Evolutionary conservation across 129 eudicot species (phyloP).

Genomic region (Kitagawia praeruptora): DNA sequence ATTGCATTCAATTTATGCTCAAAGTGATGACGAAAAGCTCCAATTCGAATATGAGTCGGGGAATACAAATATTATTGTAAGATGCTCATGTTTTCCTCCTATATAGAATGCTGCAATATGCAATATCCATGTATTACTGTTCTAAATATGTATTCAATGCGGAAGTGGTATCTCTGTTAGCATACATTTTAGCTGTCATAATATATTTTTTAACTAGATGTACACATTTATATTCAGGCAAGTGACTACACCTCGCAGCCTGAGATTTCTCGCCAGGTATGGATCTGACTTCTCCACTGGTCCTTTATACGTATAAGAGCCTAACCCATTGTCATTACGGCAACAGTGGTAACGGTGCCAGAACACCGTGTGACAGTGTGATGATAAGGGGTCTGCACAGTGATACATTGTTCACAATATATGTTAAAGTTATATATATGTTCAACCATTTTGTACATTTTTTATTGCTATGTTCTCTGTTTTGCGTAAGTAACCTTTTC

Average conservation of each 20-base stretch:
- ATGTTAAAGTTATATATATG: neutral
- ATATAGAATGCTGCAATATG: neutral
- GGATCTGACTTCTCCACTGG: neutral
- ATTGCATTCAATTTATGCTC: slow-evolving; percentile 12
- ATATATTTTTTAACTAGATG: neutral
- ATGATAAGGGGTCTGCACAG: neutral
- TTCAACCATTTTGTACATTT: neutral
- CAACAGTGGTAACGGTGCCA: neutral
- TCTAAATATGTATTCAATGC: neutral
- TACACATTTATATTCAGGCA: slow-evolving; percentile 27
- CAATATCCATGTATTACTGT: neutral
- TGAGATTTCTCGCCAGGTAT: slow-evolving; percentile 85
- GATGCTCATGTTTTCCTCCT: slow-evolving; percentile 5
- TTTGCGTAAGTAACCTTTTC: neutral
- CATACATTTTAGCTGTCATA: neutral
- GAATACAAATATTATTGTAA: slow-evolving; percentile 84
- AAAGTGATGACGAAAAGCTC: slow-evolving; percentile 92
- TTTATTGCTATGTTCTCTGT: neutral
- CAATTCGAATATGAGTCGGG: slow-evolving; percentile 95
- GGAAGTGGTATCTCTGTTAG: neutral
- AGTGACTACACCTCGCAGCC: slow-evolving; percentile 71
- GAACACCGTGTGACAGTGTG: neutral
- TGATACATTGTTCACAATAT: neutral
- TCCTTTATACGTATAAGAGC: neutral
- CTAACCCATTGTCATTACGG: neutral